Evolutionary conservation across 2,329 filamentous ascomycete species (phyloP).

Genomic region (Diaporthe sp.): DNA sequence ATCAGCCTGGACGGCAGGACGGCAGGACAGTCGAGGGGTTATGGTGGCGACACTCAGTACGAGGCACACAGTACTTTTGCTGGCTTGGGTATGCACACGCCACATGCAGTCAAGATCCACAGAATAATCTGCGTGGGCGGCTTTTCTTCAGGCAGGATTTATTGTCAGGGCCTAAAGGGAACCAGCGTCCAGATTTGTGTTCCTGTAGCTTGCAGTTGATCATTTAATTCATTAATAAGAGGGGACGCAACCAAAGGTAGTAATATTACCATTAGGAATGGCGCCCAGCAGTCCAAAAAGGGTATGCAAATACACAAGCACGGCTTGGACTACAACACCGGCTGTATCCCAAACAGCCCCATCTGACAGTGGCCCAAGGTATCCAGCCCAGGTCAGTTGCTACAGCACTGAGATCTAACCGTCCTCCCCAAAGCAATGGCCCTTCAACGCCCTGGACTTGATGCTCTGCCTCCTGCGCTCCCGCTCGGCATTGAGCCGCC

Average conservation of each 20-base stretch:
- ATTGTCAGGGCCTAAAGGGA: neutral
- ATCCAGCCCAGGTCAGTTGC: neutral
- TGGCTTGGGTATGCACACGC: neutral
- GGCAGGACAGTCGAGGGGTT: neutral
- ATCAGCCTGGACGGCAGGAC: neutral
- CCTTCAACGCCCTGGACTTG: slow-evolving; percentile 10
- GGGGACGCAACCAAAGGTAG: slow-evolving; percentile 2
- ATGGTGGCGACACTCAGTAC: neutral
- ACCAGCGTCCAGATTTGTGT: neutral
- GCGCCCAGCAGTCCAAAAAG: neutral
- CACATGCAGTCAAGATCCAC: neutral
- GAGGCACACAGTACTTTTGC: neutral
- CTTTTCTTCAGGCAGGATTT: no score
- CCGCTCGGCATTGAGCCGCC: slow-evolving; percentile 20
- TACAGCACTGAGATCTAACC: neutral
- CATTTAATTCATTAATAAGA: neutral
- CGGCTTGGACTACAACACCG: neutral
- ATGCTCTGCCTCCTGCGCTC: slow-evolving; percentile 21
- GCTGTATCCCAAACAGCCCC: neutral
- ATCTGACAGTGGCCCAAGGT: neutral
- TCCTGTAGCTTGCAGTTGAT: neutral
- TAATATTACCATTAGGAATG: slow-evolving; percentile 32
- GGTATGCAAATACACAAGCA: neutral
- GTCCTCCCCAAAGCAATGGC: slow-evolving; percentile 28
- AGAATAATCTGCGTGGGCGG: neutral